Percentiles rank a stretch among this genome's conserved stretches.
Evolutionary conservation across 2,329 filamentous ascomycete species (phyloP).

Genomic region (Venturia nashicola): DNA sequence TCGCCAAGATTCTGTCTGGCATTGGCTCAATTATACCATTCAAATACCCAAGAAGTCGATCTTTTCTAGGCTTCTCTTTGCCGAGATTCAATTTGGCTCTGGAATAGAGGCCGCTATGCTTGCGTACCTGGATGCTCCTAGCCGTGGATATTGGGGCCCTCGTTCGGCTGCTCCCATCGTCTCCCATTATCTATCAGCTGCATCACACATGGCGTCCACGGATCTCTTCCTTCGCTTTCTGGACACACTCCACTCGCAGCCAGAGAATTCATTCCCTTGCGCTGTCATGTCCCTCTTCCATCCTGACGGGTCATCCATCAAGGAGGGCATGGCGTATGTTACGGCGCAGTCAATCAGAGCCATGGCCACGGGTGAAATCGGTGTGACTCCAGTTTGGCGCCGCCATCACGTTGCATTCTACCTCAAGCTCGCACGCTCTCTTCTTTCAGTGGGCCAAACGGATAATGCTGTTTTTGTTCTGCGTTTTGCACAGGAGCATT

Average conservation of each 20-base stretch:
- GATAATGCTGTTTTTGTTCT: background rate
- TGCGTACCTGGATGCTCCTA: background rate
- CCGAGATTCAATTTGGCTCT: background rate
- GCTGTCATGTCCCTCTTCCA: conserved; percentile 5
- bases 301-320: background rate
- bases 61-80: background rate
- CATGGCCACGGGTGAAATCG: background rate
- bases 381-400: background rate
- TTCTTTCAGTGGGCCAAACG: background rate
- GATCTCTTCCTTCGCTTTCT: background rate
- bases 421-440: background rate
- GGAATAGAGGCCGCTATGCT: background rate
- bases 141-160: background rate
- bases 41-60: background rate
- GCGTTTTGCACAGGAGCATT: conserved; percentile 2
- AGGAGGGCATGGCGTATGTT: background rate
- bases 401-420: background rate
- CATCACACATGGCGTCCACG: background rate
- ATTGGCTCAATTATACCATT: background rate
- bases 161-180: background rate
- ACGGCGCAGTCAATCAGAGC: background rate
- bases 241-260: background rate
- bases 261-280: background rate
- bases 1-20: background rate
- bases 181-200: background rate